Evolutionary conservation across 257 asterid species (phyloP).

Genomic region (Nicotiana attenuata): DNA sequence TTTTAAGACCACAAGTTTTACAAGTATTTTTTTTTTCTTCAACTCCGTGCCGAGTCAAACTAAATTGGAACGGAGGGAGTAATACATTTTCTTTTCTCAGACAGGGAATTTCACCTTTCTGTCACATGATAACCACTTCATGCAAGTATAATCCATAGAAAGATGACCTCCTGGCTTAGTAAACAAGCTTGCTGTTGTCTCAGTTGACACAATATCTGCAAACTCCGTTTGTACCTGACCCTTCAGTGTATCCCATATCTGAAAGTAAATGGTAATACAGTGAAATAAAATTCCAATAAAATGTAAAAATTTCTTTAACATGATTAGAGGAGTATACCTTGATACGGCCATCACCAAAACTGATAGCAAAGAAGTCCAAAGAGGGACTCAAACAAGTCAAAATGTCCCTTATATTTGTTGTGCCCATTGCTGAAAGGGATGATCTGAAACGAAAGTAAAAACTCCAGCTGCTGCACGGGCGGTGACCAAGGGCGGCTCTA

Average conservation of each 20-base stretch:
- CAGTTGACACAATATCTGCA: slow-evolving; percentile 58
- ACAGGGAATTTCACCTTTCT: slow-evolving; percentile 48
- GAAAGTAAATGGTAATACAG: slow-evolving; percentile 18
- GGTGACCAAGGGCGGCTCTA: neutral
- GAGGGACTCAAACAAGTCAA: slow-evolving; percentile 69
- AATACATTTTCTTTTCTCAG: neutral
- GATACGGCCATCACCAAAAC: slow-evolving; percentile 77
- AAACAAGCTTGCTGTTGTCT: slow-evolving; percentile 32
- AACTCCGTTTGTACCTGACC: slow-evolving; percentile 89
- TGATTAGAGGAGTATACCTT: slow-evolving; percentile 36
- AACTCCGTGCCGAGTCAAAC: too few species aligned
- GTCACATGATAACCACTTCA: slow-evolving; percentile 79
- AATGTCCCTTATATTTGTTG: slow-evolving; percentile 61
- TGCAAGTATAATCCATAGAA: slow-evolving; percentile 88
- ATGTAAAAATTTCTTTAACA: neutral
- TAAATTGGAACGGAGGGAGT: too few species aligned
- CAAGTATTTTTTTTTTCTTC: too few species aligned
- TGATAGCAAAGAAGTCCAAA: slow-evolving; percentile 62
- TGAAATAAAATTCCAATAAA: neutral
- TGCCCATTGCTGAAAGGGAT: slow-evolving; percentile 30
- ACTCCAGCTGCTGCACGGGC: neutral
- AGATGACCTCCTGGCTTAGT: slow-evolving; percentile 69
- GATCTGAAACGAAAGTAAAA: neutral
- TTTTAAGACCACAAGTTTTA: too few species aligned
- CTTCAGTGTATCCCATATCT: slow-evolving; percentile 94